phyloP scores from a whole-genome alignment of 192 early-diverging fungal genomes.

The Entophlyctis luteolus region DNA sequence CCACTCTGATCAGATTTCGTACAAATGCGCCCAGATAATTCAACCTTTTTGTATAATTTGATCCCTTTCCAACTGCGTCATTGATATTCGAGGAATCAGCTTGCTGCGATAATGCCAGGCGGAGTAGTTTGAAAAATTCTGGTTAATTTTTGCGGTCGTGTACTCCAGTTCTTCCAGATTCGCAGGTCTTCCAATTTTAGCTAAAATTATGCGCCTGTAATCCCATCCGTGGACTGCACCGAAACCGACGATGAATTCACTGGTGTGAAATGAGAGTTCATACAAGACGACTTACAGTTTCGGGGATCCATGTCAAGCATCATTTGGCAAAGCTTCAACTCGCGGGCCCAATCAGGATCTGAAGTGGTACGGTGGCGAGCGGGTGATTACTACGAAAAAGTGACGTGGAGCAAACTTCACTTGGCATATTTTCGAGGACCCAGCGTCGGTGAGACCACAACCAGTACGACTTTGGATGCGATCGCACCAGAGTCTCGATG shows the following conservation, averaged over 20 bases:
- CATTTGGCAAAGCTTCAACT: conserved; percentile 70
- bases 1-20: too few relatives aligned
- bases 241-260: neutral
- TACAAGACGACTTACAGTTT: conserved; percentile 65
- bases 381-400: too few relatives aligned
- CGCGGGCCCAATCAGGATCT: conserved; percentile 70
- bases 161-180: conserved; percentile 75
- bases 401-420: neutral
- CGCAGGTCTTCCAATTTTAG: conserved; percentile 34
- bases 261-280: neutral
- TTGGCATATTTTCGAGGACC: conserved; percentile 73
- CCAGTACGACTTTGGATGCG: conserved; percentile 95
- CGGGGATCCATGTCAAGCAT: conserved; percentile 84
- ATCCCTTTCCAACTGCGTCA: neutral
- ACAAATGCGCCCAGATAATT: neutral
- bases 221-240: conserved; percentile 91
- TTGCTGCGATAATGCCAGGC: conserved; percentile 98
- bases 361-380: too few relatives aligned
- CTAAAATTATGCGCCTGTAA: conserved; percentile 86
- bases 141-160: conserved; percentile 82
- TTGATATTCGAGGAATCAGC: conserved; percentile 46
- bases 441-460: conserved; percentile 94
- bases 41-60: neutral
- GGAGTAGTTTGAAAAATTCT: conserved; percentile 93
- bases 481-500: conserved; percentile 63